Base-by-base conservation (phyloP, 208 protist genomes). In the Tritrichomonas musculus region DNA sequence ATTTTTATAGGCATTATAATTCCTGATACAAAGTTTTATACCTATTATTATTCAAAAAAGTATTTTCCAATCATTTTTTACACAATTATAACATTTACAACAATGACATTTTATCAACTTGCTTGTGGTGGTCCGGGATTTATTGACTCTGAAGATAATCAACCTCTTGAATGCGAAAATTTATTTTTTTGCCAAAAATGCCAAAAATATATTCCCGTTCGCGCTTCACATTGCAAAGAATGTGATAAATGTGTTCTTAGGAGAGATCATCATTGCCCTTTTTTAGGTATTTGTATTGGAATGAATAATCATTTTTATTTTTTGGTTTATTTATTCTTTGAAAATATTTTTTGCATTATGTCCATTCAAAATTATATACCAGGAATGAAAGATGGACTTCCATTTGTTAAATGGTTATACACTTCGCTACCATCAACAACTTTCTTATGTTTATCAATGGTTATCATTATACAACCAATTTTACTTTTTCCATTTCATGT, bases 221-320 rank as follows among this genome's bases (percentile, higher is more conserved):
- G 77, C 0, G 77, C 77, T 36, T 88, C 77, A 33, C 77, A 88
- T 57, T 88, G 77, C 30, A 88, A 88, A 88, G 41, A 53, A 22
- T 88, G 77, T 36, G 41, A 88, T n/a, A 53, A 88, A 27, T 88
- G 77, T 88, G 77, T 88, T 27, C 27, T 88, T 13, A 88, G 77
- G 30, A 88, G 27, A 88, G 77, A 88, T 57, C 77, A 88, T 88
- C 77, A 88, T 36, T 88, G 77, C 27, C 44, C 44, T 39, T 88
- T 53, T 9, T 20, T 88, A 39, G 77, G 47, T 39, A 60, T 20
- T 44, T 88, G 77, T 36, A 17, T 88, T 60, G 77, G 77, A 53
- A 88, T 88, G 77, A 47, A 47, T 33, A 88, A 88, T 88, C 77
- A 88, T 88, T 53, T 57, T 13, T 57, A 88, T 57, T 88, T 88